A percentile compares a stretch with the other conserved stretches of the same genome.
Conservation (phyloP, 2,329 filamentous ascomycete species). For the Botrytis hyacinthi region DNA sequence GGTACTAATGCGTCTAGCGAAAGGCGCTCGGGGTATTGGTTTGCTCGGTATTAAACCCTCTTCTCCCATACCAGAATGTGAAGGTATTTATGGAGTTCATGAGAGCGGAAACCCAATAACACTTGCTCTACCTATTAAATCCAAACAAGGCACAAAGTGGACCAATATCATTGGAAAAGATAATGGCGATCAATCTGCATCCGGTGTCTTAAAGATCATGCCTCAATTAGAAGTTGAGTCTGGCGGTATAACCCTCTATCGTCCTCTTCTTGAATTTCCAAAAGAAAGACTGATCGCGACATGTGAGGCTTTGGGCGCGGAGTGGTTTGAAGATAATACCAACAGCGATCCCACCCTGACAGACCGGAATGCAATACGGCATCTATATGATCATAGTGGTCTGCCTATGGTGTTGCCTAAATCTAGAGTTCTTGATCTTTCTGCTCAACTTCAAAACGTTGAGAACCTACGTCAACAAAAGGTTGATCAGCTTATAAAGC, state of each 20-base stretch:
- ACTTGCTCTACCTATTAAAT: background rate
- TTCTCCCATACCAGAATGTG: conserved; percentile 78
- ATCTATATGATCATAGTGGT: conserved; percentile 55
- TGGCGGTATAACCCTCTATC: conserved; percentile 64
- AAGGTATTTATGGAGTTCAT: conserved; percentile 69
- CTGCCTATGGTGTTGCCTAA: conserved; percentile 71
- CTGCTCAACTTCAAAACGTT: conserved; percentile 49
- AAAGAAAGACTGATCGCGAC: conserved; percentile 74
- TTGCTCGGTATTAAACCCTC: conserved; percentile 66
- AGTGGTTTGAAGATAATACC: conserved; percentile 83
- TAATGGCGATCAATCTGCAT: background rate
- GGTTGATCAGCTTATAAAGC: conserved; percentile 54
- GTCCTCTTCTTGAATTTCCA: conserved; percentile 67
- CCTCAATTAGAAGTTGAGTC: conserved; percentile 45
- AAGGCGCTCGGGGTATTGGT: conserved; percentile 66
- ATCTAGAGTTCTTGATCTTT: conserved; percentile 59
- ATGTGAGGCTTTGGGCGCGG: conserved; percentile 64
- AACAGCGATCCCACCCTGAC: conserved; percentile 78
- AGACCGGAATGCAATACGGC: conserved; percentile 74
- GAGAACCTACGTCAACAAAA: conserved; percentile 47
- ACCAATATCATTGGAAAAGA: background rate
- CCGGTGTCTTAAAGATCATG: background rate
- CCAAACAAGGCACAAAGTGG: background rate
- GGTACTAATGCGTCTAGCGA: conserved; percentile 72
- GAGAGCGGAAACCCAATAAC: conserved; percentile 52